A percentile compares a stretch with the other conserved stretches of the same genome.
Conservation (phyloP, 805 yeast species). For the Yarrowia sp. region DNA sequence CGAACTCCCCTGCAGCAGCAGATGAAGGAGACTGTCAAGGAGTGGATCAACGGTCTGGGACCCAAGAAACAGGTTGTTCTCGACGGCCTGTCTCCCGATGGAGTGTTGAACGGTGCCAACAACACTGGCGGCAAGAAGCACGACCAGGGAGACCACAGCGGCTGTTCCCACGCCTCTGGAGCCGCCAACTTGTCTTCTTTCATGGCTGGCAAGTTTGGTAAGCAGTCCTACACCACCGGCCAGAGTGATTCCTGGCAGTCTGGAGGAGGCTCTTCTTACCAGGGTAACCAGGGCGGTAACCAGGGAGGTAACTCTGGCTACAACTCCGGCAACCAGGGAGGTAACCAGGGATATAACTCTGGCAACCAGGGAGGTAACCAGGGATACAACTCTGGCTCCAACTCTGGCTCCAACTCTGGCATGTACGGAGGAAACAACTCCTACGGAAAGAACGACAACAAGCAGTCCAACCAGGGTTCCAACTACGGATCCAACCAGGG, state of each 20-base stretch:
- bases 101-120: constrained; percentile 42
- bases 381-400: too few relatives aligned
- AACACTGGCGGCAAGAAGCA: constrained; percentile 40
- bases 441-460: too few relatives aligned
- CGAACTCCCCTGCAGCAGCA: constrained; percentile 41
- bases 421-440: too few relatives aligned
- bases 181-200: constrained; percentile 21
- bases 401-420: too few relatives aligned
- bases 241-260: constrained; percentile 35
- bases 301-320: constrained; percentile 4
- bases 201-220: constrained; percentile 26
- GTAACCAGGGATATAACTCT: not conserved
- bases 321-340: not conserved
- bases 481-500: not conserved
- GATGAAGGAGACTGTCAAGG: constrained; percentile 41
- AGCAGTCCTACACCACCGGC: constrained; percentile 29
- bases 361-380: constrained; percentile 1
- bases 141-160: constrained; percentile 30
- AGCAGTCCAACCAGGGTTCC: not conserved
- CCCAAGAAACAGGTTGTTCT: constrained; percentile 34
- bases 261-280: constrained; percentile 2
- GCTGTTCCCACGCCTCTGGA: constrained; percentile 31
- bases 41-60: constrained; percentile 41
- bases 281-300: constrained; percentile 12
- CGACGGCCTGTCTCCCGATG: constrained; percentile 40